Base-by-base conservation (phyloP, 768 basidiomycete species). In the Kwoniella dendrophila region DNA sequence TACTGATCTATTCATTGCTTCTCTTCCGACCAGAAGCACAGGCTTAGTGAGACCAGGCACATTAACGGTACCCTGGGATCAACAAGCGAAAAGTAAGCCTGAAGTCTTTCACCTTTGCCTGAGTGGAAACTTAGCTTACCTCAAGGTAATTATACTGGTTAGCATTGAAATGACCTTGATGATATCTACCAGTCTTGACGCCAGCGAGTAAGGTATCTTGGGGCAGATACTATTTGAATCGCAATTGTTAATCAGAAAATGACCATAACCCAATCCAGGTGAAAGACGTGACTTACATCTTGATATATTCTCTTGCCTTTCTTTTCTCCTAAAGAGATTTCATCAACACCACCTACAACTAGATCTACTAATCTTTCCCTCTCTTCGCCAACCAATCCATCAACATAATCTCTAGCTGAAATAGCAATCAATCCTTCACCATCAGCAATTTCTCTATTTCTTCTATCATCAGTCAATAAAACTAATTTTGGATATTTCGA, bases 71-170 rank as follows among this genome's bases (percentile, higher is more conserved):
- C 93, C 95, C 89, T 92, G 68, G 0, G 33, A 56, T 32, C 36
- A 32, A 18, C 2, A 33, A 8, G 29, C 27, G n/a, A n/a, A n/a
- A n/a, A n/a, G n/a, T n/a, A n/a, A n/a, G n/a, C n/a, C n/a, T n/a
- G n/a, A 58, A 33, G 0, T 22, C 2, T 62, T 20, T 27, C 52
- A 38, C 1, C 32, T 8, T 7, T 18, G 1, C 6, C 43, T 3
- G 22, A 22, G 22, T 59, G 4, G 20, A 26, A 8, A 24, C 20
- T 5, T 18, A 29, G 75, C 83, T 54, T 44, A 88, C 90, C 84
- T 97, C 95, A 14, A 97, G 83, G 70, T 94, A 98, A 77, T 99
- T 98, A 80, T 93, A 99, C 67, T 87, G 87, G 69, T 90, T 96
- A 2, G 93, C 91, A 72, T 90, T 92, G 81, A 95, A 99, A 75